Conservation (phyloP, 768 basidiomycete genomes). For the Cubamyces lactineus region DNA sequence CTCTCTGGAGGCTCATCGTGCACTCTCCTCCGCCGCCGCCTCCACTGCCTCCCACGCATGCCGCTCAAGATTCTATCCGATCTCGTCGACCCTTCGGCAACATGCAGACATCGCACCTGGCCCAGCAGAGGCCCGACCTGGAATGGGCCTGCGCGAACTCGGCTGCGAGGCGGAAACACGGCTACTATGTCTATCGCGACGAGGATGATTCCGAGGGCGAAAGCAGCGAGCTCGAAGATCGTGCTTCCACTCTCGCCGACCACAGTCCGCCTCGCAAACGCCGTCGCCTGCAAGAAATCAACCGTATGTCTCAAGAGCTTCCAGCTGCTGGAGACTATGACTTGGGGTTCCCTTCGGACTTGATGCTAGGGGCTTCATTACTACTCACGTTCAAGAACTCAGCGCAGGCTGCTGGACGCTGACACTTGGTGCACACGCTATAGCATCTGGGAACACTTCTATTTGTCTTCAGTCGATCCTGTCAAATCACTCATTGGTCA, state of each 20-base stretch:
- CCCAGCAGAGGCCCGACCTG: conserved; percentile 37
- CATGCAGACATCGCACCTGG: neutral
- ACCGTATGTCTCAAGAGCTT: too few relatives aligned
- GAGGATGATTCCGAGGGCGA: conserved; percentile 28
- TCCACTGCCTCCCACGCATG: conserved; percentile 2
- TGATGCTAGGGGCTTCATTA: conserved; percentile 36
- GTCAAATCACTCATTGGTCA: neutral
- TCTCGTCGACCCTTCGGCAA: neutral
- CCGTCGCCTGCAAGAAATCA: neutral
- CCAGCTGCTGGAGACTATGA: conserved; percentile 28
- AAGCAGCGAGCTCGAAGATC: conserved; percentile 1
- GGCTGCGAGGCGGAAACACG: conserved; percentile 40
- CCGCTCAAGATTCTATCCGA: conserved; percentile 4
- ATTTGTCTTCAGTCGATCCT: neutral
- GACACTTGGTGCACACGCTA: neutral
- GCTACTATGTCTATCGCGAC: conserved; percentile 19
- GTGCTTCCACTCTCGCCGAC: too few relatives aligned
- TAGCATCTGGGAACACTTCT: neutral
- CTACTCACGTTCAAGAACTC: conserved; percentile 35
- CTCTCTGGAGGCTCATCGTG: conserved; percentile 36
- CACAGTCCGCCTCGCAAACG: conserved; percentile 3
- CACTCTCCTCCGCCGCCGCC: conserved; percentile 31
- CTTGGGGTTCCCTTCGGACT: conserved; percentile 31
- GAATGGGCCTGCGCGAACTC: conserved; percentile 51
- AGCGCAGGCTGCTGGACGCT: neutral